phyloP scores from a whole-genome alignment of 1,284 basidiomycete genomes.

The Sanghuangporus baumii region DNA sequence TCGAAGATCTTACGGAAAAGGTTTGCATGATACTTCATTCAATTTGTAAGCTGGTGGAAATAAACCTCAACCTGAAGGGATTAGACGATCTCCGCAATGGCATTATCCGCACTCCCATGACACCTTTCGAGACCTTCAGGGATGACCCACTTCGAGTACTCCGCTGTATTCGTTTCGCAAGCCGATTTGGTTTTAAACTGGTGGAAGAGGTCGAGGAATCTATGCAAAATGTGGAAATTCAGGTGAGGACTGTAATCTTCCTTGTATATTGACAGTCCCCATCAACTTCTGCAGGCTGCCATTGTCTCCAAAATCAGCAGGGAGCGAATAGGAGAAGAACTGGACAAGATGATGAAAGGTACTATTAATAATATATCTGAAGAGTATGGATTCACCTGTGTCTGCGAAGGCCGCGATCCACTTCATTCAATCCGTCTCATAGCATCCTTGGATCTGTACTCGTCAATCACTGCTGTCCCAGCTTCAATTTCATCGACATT shows the following conservation, averaged over 20 bases:
- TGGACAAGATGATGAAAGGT: constrained; percentile 91
- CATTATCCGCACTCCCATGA: constrained; percentile 85
- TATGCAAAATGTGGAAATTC: constrained; percentile 62
- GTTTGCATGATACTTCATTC: constrained; percentile 32
- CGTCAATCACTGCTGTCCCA: constrained; percentile 63
- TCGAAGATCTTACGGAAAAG: constrained; percentile 88
- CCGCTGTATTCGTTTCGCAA: constrained; percentile 88
- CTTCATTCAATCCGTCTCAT: constrained; percentile 72
- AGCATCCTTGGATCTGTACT: constrained; percentile 61
- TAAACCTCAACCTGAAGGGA: constrained; percentile 45
- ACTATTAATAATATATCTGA: constrained; percentile 9
- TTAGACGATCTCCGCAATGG: constrained; percentile 77
- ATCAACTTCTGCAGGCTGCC: constrained; percentile 45
- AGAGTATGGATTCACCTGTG: neutral
- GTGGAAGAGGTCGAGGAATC: constrained; percentile 69
- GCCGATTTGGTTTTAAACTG: constrained; percentile 81
- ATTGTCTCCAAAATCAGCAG: constrained; percentile 77
- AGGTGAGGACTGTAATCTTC: constrained; percentile 39
- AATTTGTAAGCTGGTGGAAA: neutral
- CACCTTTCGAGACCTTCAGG: constrained; percentile 83
- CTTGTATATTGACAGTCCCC: neutral
- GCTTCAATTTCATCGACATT: constrained; percentile 38
- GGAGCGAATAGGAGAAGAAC: constrained; percentile 87
- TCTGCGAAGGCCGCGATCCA: constrained; percentile 59
- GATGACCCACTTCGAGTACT: constrained; percentile 94